These are phyloP conservation scores for Pseudonitzschia multiseries DNA, from an alignment of 108 stramenopile genomes.

Conservation along the genomic window DNA sequence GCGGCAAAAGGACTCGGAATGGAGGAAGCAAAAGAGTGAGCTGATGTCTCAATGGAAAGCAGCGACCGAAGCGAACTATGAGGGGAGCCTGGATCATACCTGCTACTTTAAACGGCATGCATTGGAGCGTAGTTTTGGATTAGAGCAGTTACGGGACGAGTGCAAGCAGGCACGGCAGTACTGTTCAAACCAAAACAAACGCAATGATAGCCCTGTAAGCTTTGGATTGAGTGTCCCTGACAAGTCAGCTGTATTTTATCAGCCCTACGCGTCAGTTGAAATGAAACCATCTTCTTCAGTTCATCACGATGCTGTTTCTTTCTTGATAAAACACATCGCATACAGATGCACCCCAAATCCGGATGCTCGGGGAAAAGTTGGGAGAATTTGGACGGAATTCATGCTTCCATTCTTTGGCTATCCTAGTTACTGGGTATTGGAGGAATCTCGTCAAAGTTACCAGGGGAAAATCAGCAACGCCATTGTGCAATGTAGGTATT, in stretches of 20 bases:
- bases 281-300: conserved; percentile 44
- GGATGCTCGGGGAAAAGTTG: conserved; percentile 44
- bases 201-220: conserved; percentile 35
- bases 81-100: conserved; percentile 65
- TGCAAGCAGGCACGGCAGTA: conserved; percentile 58
- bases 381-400: conserved; percentile 73
- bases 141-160: conserved; percentile 63
- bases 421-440: conserved; percentile 50
- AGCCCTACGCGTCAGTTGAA: conserved; percentile 59
- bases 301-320: conserved; percentile 54
- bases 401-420: conserved; percentile 75
- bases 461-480: conserved; percentile 26
- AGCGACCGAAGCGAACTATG: conserved; percentile 56
- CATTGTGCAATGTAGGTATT: conserved; percentile 59
- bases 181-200: conserved; percentile 48
- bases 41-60: conserved; percentile 64
- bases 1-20: conserved; percentile 95
- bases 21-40: conserved; percentile 78
- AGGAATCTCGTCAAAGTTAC: conserved; percentile 44
- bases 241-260: conserved; percentile 50
- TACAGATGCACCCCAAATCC: conserved; percentile 14
- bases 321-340: conserved; percentile 36
- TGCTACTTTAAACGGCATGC: conserved; percentile 57
- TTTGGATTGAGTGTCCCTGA: conserved; percentile 50
- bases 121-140: conserved; percentile 56